Evolutionary conservation across 306 rosid genomes (phyloP).

Genomic region (Canavalia gladiata): DNA sequence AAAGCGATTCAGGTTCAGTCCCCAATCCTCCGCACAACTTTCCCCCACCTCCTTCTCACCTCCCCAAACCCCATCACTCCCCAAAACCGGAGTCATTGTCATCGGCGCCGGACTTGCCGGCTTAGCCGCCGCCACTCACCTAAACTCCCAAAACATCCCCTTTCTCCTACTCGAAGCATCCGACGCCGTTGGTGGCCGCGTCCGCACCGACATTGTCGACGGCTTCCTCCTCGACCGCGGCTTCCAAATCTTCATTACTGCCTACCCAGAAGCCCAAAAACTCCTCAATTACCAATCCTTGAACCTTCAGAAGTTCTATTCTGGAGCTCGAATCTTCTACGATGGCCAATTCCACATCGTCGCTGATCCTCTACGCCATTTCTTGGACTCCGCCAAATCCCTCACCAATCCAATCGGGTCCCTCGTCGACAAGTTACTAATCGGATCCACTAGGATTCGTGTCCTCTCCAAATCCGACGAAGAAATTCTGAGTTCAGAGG

Average conservation of each 20-base stretch:
- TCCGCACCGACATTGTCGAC: constrained; percentile 74
- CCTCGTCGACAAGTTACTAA: constrained; percentile 69
- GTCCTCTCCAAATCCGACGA: constrained; percentile 67
- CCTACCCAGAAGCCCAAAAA: constrained; percentile 79
- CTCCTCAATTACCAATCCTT: constrained; percentile 75
- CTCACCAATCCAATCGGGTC: constrained; percentile 80
- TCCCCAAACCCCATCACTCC: constrained; percentile 40
- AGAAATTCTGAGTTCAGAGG: constrained; percentile 58
- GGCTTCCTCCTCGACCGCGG: constrained; percentile 91
- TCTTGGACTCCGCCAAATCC: constrained; percentile 65
- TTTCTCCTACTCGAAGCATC: constrained; percentile 84
- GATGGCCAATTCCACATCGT: constrained; percentile 79
- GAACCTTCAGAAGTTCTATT: constrained; percentile 74
- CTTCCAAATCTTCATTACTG: constrained; percentile 95
- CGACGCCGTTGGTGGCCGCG: constrained; percentile 82
- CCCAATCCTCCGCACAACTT: constrained; percentile 51
- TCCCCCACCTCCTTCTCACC: constrained; percentile 46
- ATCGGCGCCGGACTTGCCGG: constrained; percentile 94
- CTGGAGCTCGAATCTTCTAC: constrained; percentile 73
- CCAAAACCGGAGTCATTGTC: constrained; percentile 61
- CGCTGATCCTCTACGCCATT: constrained; percentile 81
- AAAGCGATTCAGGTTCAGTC: constrained; percentile 55
- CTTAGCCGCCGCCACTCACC: constrained; percentile 81
- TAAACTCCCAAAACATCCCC: constrained; percentile 70
- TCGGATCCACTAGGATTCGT: constrained; percentile 62